Evolutionary conservation across 805 yeast species (phyloP).

Genomic region (Lipomyces oligophaga): DNA sequence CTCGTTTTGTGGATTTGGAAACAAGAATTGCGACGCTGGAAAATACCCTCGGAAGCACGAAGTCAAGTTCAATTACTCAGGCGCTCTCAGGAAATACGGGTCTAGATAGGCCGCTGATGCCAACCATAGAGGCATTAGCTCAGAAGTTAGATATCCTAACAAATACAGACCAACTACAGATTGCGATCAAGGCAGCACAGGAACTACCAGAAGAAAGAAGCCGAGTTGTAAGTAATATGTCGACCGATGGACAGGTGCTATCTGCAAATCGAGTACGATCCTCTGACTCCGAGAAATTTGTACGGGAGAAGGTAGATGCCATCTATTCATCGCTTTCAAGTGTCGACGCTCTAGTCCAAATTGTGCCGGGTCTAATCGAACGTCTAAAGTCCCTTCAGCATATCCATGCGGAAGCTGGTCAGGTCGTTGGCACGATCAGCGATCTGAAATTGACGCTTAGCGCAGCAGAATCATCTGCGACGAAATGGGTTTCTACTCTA

Average conservation of each 20-base stretch:
- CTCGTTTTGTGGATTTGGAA: slow-evolving; percentile 13
- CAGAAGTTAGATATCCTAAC: slow-evolving; percentile 17
- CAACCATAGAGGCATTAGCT: slow-evolving; percentile 12
- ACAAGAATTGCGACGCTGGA: slow-evolving; percentile 16
- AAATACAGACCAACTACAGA: neutral
- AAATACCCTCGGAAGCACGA: slow-evolving; percentile 12
- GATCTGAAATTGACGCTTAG: slow-evolving; percentile 6
- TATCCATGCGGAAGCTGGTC: slow-evolving; percentile 23
- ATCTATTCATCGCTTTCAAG: slow-evolving; percentile 8
- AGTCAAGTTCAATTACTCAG: too few species aligned
- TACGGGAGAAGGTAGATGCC: slow-evolving; percentile 5
- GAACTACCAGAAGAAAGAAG: too few species aligned
- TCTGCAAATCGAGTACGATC: too few species aligned
- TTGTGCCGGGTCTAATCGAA: slow-evolving; percentile 16
- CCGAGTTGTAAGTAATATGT: too few species aligned
- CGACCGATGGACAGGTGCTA: too few species aligned
- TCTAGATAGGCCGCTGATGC: slow-evolving; percentile 17
- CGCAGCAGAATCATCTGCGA: slow-evolving; percentile 1
- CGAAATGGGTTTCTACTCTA: slow-evolving; percentile 15
- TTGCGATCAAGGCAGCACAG: neutral
- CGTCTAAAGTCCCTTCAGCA: slow-evolving; percentile 15
- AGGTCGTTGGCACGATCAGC: slow-evolving; percentile 5
- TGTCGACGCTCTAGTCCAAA: slow-evolving; percentile 11
- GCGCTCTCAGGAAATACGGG: too few species aligned
- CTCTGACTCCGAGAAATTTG: too few species aligned